Base-by-base conservation (phyloP, 164 flowering plant genomes). In the Macadamia integrifolia region DNA sequence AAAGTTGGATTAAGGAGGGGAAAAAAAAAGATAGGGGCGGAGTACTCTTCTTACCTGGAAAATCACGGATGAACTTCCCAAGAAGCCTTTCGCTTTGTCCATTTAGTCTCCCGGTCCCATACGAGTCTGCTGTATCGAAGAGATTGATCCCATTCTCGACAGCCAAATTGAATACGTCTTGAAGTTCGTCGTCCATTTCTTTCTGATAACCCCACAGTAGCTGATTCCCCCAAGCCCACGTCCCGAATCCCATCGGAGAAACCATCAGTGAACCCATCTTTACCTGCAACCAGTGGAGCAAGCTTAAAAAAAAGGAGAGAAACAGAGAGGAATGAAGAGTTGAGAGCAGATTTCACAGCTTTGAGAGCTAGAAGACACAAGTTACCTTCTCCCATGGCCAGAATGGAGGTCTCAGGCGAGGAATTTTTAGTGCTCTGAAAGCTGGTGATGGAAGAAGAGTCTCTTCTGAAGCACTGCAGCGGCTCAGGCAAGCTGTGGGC, bases 221-320 rank as follows among this genome's bases (percentile, higher is more conserved):
- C 77, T 91, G 96, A 78, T 93, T 93, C 28, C 98, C 98, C 97
- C 98, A 93, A 43, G 97, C 97, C 98, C 98, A 93, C 0, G 98
- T 93, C 58, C 97, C 98, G 60, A 93, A 90, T 23, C 97, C 98
- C 94, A 91, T 91, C 0, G 98, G 98, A 62, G 98, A 93, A 29
- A 88, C 98, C 42, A 76, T 85, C 71, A 87, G 15, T 4, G 97
- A 91, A 1, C 97, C 98, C 73, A 93, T 77, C 71, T 87, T 89
- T 46, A 88, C 87, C 96, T 91, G 83, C 61, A 75, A 72, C 11
- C 23, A 29, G 12, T 10, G 32, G 9, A 58, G 8, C 23, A 9
- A 52, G 17, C 12, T 53, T 61, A 44, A 3, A 28, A 6, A 32
- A 3, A 3, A 12, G n/a, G 12, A 1, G 9, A 46, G 50, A 35